Base-by-base conservation (phyloP, 371 early-diverging fungal species). In the Mucor plumbeus region DNA sequence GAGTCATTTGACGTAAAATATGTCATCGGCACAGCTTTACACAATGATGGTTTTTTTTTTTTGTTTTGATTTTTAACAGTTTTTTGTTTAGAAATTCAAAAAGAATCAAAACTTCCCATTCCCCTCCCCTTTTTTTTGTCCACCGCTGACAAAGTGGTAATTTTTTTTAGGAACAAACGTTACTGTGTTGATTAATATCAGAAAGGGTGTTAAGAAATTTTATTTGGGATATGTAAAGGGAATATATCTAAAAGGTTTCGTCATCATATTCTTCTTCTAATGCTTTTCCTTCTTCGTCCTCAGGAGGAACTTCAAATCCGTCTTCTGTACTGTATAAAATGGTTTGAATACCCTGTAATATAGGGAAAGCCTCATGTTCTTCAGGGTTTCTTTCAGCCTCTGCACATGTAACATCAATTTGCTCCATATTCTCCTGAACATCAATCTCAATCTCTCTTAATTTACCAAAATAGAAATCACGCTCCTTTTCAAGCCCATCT, bases 401-500 rank as follows among this genome's bases (percentile, higher is more conserved):
- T n/a, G 66, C 66, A 41, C 61, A 54, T 3, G 70, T 65, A 2
- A 48, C 44, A 19, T 72, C 76, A 0, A 83, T 77, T 40, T 76
- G 78, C 44, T 90, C 88, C 36, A 91, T 47, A 34, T 86, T 84
- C 47, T 90, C 86, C 82, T 97, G 97, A 8, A 95, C 88, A 57
- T 91, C 79, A 38, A 97, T 87, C 72, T 98, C 98, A 72, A 98
- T 94, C 61, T 95, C 95, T 48, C 97, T 82, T 67, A 98, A 80
- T 78, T 97, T 97, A 43, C 84, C 77, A 72, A 95, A 98, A 75
- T 98, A 98, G 72, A 97, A 98, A 69, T 98, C 97, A 38, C 98
- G 88, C 77, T 98, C 97, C 82, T 93, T 94, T 77, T 97, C 96
- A 48, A 95, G 86, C 50, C 93, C 95, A 61, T 93, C 94, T 36